Percentiles rank a stretch among this genome's conserved stretches.
Evolutionary conservation across 306 rosid species (phyloP).

Genomic region (Psophocarpus tetragonolobus): DNA sequence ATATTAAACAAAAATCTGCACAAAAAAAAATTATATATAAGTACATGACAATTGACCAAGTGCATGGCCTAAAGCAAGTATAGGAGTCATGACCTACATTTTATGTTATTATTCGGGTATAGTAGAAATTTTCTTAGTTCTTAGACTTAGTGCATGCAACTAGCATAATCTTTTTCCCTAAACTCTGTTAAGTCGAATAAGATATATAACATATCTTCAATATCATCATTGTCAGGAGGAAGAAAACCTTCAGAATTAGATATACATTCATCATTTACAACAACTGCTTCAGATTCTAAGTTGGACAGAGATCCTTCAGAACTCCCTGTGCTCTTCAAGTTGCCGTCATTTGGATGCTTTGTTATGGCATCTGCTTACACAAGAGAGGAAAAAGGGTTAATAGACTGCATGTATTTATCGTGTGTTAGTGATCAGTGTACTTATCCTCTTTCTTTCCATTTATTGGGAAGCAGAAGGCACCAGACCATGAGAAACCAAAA

Average conservation of each 20-base stretch:
- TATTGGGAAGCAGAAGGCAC: neutral
- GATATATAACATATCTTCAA: neutral
- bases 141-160: conserved; percentile 9
- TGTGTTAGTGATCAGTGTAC: neutral
- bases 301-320: conserved; percentile 47
- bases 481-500: neutral
- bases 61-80: neutral
- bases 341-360: conserved; percentile 50
- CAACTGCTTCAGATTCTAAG: conserved; percentile 48
- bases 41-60: neutral
- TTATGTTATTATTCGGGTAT: neutral
- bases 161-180: neutral
- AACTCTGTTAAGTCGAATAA: neutral
- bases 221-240: neutral
- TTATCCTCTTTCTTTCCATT: neutral
- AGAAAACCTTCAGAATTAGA: conserved; percentile 58
- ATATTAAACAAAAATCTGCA: neutral
- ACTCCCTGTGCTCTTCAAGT: conserved; percentile 48
- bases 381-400: conserved; percentile 29
- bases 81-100: neutral
- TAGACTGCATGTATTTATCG: neutral
- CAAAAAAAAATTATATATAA: neutral
- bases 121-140: neutral
- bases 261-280: conserved; percentile 50
- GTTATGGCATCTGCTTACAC: conserved; percentile 50